Conservation (phyloP, 305 asterid species). For the Petunia hybrid region DNA sequence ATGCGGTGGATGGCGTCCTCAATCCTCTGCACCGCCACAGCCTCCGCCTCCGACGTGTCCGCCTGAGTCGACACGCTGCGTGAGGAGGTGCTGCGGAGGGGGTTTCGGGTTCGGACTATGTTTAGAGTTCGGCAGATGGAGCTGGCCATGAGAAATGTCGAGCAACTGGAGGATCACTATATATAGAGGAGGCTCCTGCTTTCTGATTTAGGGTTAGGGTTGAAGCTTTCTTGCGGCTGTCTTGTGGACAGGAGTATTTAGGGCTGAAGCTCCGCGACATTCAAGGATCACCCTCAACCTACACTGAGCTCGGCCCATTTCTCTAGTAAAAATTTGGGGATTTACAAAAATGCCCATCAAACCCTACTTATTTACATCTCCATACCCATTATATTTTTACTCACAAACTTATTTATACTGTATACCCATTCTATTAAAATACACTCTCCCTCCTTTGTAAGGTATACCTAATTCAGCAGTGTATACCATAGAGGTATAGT, state of each 20-base stretch:
- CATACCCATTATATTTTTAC: no score
- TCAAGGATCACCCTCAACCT: neutral
- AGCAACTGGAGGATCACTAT: neutral
- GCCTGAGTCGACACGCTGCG: conserved; percentile 24
- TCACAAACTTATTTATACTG: no score
- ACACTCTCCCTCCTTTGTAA: no score
- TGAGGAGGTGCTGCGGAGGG: neutral
- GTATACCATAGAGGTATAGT: no score
- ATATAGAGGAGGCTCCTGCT: conserved; percentile 8
- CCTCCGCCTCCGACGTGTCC: conserved; percentile 43
- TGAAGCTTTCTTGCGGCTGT: neutral
- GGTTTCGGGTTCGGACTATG: neutral
- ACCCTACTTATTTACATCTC: no score
- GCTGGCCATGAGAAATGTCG: neutral
- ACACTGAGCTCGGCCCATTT: neutral
- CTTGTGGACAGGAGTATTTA: neutral
- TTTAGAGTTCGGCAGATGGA: conserved; percentile 10
- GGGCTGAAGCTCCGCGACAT: neutral
- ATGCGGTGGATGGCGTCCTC: conserved; percentile 65
- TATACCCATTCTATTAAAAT: no score
- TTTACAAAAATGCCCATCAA: no score
- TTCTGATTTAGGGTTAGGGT: conserved; percentile 20
- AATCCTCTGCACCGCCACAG: conserved; percentile 52
- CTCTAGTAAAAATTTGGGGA: no score
- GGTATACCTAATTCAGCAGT: no score